Evolutionary conservation across 345 rosid species (phyloP), one percentile per base, ranked within the genome.

Genomic region (Corchorus olitorius): DNA sequence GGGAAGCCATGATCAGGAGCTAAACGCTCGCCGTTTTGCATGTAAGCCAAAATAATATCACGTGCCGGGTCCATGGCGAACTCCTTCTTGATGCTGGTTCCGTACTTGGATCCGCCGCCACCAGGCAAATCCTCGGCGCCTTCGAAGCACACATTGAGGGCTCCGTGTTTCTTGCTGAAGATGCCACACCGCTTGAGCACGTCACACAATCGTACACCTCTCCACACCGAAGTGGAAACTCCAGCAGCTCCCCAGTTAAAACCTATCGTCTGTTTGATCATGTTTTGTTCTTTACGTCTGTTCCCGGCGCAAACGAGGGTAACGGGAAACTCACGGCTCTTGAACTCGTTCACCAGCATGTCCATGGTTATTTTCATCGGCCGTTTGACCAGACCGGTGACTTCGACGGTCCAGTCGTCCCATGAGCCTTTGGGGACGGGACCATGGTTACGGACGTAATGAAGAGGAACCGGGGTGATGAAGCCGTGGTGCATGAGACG

Each of bases 171-270:
- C 11, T 92, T 81, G 72, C 91, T 86, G 55, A 75, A 74, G 75
- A 92, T 81, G 43, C 99, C 98, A 63, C 96, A 93, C 53, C 91
- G 83, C 55, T 88, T 88, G 68, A 95, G 90, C 60, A 93, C 86
- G 10, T 86, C 85, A 5, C 83, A 82, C 3, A 95, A 78, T 1
- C 86, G 89, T 17, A 95, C 89, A 0, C 99, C 99, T 33, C 83
- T 87, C 99, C 99, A 95, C 68, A 93, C 88, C 5, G 98, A 85
- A 35, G 92, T 95, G 2, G 99, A 95, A 2, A 93, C 48, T 53
- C 90, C 99, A 0, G 91, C 93, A 0, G 96, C 81, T 10, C 98
- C 99, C 99, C 99, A 95, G 85, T 95, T 95, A 75, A 95, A 95
- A 8, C 99, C 98, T 11, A 93, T 86, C 5, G 91, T 93, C 70